Evolutionary conservation across 768 basidiomycete species (phyloP), one percentile per base, ranked within the genome.

Genomic region (Leccinum barrowsii): DNA sequence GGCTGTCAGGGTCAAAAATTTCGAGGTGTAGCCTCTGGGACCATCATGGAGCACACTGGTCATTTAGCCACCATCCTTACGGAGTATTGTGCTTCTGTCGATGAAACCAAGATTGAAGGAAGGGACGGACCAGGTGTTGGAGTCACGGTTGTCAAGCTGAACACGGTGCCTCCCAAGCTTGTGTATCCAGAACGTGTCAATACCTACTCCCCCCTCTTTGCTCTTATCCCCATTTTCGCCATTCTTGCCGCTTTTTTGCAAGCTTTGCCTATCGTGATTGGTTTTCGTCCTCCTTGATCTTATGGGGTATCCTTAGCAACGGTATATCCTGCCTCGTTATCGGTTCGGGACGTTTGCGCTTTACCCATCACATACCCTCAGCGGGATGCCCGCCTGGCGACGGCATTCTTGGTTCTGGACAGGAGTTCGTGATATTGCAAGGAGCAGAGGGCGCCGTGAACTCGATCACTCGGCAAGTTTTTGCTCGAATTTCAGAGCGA

Each of bases 231-330:
- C 6, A 69, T 67, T 17, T 8, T 42, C 3, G 19, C 55, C 21
- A 72, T 66, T 57, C 22, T 68, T 8, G 57, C 17, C 5, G 49
- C 67, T 3, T 67, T 64, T 54, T 56, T 15, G 30, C 57, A 3
- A 63, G 72, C 37, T 68, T 59, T 61, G 22, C 21, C 40, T 59
- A 57, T 26, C 13, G 28, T 2, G 72, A 73, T 28, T 73, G 72
- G 72, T 64, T 56, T 34, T 63, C 65, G 13, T 67, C 67, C 30
- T 40, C 59, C 5, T 59, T 73, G 61, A 68, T 73, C n/a, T 57
- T 73, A 0, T 60, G 66, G 17, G 72, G 72, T 4, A 68, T 73
- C 12, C 4, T 73, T 17, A 59, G 65, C 56, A 73, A 62, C 34
- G 72, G 72, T 10, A 5, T 70, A 32, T 59, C 72, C 10, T 69